phyloP scores from a whole-genome alignment of 306 rosid genomes.

The Vicia villosa region DNA sequence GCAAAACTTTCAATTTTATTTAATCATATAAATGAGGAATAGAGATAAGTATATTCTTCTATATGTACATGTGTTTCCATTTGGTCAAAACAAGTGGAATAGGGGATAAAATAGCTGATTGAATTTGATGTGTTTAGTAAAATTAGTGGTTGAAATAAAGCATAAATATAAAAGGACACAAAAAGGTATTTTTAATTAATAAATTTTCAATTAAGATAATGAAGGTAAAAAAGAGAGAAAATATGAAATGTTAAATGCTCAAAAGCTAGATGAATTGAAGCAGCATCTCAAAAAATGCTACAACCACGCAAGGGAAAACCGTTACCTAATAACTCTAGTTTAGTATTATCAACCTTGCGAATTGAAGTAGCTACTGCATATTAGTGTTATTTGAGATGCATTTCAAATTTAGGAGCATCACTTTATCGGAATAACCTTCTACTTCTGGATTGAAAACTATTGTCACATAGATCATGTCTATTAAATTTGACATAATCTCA shows the following conservation, averaged over 20 bases:
- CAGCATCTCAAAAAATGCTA: not conserved
- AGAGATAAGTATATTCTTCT: too few species aligned
- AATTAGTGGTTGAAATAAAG: not conserved
- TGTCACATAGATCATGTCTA: not conserved
- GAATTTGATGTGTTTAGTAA: not conserved
- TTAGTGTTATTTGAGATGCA: conserved; percentile 8
- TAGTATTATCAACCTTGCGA: not conserved
- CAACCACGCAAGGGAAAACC: not conserved
- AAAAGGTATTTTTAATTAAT: not conserved
- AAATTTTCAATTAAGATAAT: not conserved
- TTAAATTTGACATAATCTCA: not conserved
- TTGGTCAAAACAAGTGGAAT: not conserved
- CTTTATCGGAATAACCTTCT: conserved; percentile 13
- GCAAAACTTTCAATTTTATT: too few species aligned
- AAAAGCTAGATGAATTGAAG: not conserved
- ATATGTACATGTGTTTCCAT: too few species aligned
- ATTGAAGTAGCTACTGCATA: conserved; percentile 6
- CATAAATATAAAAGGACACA: not conserved
- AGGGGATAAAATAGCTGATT: not conserved
- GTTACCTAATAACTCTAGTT: not conserved
- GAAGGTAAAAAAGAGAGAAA: not conserved
- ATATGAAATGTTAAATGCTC: not conserved
- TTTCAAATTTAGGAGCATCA: not conserved
- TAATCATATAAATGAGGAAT: not conserved
- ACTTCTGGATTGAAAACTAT: too few species aligned